Conservation (phyloP, 208 protist genomes). For the Naegleria gruberi region DNA sequence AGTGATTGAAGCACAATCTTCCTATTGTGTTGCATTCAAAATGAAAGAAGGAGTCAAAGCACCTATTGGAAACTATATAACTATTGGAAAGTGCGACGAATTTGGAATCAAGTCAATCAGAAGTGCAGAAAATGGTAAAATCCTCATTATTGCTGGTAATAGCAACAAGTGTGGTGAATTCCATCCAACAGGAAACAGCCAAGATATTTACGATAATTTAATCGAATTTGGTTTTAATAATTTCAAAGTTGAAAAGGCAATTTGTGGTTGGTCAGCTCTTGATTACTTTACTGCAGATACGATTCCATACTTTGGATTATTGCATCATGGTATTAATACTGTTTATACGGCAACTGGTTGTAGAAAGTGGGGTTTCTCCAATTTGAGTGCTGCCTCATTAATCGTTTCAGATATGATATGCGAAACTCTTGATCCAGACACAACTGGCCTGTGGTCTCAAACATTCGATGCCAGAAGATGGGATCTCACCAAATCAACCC, state of each 20-base stretch:
- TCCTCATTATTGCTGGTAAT: not conserved
- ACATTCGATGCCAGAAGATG: not conserved
- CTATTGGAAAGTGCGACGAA: not conserved
- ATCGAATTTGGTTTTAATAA: not conserved
- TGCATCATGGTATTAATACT: not conserved
- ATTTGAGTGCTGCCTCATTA: not conserved
- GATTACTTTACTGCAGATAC: not conserved
- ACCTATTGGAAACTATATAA: not conserved
- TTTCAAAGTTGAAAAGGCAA: not conserved
- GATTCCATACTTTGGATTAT: not conserved
- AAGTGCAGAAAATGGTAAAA: not conserved
- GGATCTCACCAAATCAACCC: not conserved
- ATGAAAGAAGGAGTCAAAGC: not conserved
- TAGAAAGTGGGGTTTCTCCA: not conserved
- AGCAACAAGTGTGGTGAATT: not conserved
- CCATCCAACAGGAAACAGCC: not conserved
- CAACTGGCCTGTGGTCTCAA: not conserved
- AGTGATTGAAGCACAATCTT: not conserved
- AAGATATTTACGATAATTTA: not conserved
- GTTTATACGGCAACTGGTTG: not conserved
- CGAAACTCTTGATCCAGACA: not conserved
- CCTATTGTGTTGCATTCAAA: not conserved
- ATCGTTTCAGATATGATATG: not conserved
- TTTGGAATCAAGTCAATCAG: not conserved
- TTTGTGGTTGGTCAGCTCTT: not conserved